These are phyloP conservation scores for Populus ilicifolia DNA, from an alignment of 345 rosid genomes.

Conservation along the genomic window DNA sequence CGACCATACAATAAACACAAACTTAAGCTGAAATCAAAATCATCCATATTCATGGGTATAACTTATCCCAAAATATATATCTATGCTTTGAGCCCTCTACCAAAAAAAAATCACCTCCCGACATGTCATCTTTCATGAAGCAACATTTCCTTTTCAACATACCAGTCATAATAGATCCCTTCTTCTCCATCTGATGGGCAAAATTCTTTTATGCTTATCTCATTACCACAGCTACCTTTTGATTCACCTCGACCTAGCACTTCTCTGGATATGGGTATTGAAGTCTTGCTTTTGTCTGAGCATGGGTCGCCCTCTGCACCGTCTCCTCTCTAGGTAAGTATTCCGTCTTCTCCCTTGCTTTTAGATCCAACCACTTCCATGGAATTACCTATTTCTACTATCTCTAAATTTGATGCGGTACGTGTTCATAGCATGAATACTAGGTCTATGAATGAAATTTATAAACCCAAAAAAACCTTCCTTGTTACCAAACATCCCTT, in stretches of 20 bases:
- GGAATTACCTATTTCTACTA: too few relatives aligned
- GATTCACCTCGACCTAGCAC: accelerated
- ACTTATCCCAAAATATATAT: too few relatives aligned
- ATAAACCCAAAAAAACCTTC: too few relatives aligned
- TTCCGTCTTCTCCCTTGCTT: background rate
- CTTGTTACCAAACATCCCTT: background rate
- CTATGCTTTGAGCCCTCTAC: background rate
- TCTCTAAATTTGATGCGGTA: accelerated
- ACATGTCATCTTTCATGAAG: background rate
- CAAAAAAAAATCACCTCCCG: too few relatives aligned
- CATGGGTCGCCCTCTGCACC: background rate
- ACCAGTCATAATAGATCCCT: too few relatives aligned
- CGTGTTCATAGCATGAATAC: background rate
- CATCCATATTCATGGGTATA: background rate
- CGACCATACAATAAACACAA: background rate
- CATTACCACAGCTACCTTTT: accelerated
- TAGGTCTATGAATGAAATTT: background rate
- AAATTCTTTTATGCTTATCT: background rate
- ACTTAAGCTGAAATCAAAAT: background rate
- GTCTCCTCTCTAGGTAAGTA: background rate
- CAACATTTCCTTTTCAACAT: background rate
- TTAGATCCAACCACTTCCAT: too few relatives aligned
- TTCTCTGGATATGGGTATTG: background rate
- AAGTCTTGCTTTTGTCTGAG: background rate
- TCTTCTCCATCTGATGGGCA: accelerated